Base-by-base conservation (phyloP, 192 early-diverging fungal species). In the Pilaira anomala region DNA sequence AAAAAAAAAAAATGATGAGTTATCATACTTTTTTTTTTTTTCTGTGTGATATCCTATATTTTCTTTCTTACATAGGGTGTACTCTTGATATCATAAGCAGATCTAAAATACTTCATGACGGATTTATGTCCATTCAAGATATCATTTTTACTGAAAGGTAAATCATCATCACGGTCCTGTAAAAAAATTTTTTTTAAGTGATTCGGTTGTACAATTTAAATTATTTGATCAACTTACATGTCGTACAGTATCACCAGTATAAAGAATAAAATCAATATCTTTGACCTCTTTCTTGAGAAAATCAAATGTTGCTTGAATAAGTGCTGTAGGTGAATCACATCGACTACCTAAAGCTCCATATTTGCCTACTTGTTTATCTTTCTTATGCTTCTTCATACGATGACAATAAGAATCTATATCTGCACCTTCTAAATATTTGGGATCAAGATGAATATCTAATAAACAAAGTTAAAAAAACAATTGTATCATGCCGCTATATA, bases 401-500 rank as follows among this genome's bases (percentile, higher is more conserved):
- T 76, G 77, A 45, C 77, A 78, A 13, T 56, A 45, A 14, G 58
- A 16, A 7, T 51, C 19, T 39, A 74, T 74, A 57, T 72, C 63
- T n/a, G 74, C 69, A 9, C 58, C 45, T 4, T 49, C 60, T 24
- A 68, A 1, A 42, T 78, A 78, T 22, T 56, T 14, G 2, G 51
- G 40, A 63, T 78, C 77, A 9, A 78, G 9, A 45, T 78, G 77
- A 12, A 78, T 67, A 60, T 78, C 77, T 78, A 19, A 21, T 48
- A 18, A 19, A 26, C 29, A 25, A 55, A 57, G 12, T n/a, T 12
- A 49, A 30, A 33, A 26, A 22, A 9, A 39, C 1, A 41, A 54
- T n/a, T 12, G 56, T 63, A 11, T n/a, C n/a, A n/a, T n/a, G 11
- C 9, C 25, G 16, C 36, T 7, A 19, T 22, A 8, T 9, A 40